Base-by-base conservation (phyloP, 2,329 filamentous ascomycete species). In the Xylariaceae sp. region DNA sequence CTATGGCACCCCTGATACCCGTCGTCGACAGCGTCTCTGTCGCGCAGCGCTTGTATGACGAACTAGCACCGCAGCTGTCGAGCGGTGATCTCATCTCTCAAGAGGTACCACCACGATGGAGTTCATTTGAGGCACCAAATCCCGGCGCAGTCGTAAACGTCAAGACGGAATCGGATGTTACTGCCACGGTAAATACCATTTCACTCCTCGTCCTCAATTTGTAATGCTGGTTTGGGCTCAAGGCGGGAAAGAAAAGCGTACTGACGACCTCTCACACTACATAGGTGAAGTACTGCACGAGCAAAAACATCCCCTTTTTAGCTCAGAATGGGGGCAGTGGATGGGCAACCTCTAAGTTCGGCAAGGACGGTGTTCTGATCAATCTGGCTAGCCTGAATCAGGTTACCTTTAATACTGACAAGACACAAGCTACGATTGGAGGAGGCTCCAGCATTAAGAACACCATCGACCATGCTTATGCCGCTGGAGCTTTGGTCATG, bases 121-220 rank as follows among this genome's bases (percentile, higher is more conserved):
- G 61, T 26, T 49, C 52, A 9, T 62, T 60, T 21, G 51, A 58
- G 23, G 44, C 60, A n/a, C 56, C 63, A 16, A n/a, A 52, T 41
- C 56, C 64, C 23, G 47, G 60, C 40, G 52, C 58, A 19, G 53
- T 66, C n/a, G 48, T 65, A 36, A 61, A 63, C 29, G 44, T 54
- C 29, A 44, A 31, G 16, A 60, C 54, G 16, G 63, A 65, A 34
- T 36, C 16, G 33, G 64, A 66, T 23, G 56, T 65, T n/a, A 36
- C 28, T 14, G 17, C 37, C 23, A 44, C 57, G 39, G 60, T 63
- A 53, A n/a, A n/a, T n/a, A n/a, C n/a, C n/a, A n/a, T n/a, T n/a
- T n/a, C n/a, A n/a, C n/a, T n/a, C n/a, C n/a, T n/a, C n/a, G n/a
- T n/a, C n/a, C n/a, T n/a, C n/a, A n/a, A n/a, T n/a, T n/a, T n/a